Evolutionary conservation across 2,329 filamentous ascomycete species (phyloP).

Genomic region (Metarhizium guizhouense): DNA sequence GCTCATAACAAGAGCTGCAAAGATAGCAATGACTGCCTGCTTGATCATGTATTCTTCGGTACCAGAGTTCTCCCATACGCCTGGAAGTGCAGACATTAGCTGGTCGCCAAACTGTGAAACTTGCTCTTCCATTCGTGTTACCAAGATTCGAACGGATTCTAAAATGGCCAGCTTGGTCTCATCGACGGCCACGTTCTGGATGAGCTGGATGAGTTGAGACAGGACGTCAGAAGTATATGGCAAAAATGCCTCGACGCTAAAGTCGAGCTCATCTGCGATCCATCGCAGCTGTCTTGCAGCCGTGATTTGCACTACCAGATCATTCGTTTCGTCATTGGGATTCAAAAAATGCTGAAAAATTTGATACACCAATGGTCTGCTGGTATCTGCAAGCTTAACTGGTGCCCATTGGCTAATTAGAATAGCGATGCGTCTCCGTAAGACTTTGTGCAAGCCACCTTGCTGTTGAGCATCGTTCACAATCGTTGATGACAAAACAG

Average conservation of each 20-base stretch:
- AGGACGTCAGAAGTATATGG: slow-evolving; percentile 71
- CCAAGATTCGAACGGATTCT: slow-evolving; percentile 74
- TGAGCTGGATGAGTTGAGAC: slow-evolving; percentile 63
- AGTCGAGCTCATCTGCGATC: slow-evolving; percentile 78
- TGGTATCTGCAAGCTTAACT: slow-evolving; percentile 61
- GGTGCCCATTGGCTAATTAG: slow-evolving; percentile 84
- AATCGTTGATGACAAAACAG: slow-evolving; percentile 66
- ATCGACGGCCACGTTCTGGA: slow-evolving; percentile 68
- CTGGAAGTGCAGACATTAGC: slow-evolving; percentile 71
- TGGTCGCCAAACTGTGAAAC: slow-evolving; percentile 63
- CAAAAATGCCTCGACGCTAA: slow-evolving; percentile 62
- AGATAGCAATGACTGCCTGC: slow-evolving; percentile 79
- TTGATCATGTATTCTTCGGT: slow-evolving; percentile 84
- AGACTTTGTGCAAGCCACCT: slow-evolving; percentile 60
- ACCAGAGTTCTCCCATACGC: slow-evolving; percentile 75
- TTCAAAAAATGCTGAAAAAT: slow-evolving; percentile 84
- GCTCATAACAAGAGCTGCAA: slow-evolving; percentile 75
- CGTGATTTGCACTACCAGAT: slow-evolving; percentile 85
- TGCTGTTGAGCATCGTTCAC: slow-evolving; percentile 65
- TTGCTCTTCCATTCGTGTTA: slow-evolving; percentile 71
- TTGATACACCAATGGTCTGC: slow-evolving; percentile 69
- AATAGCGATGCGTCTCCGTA: slow-evolving; percentile 82
- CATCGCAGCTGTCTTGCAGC: slow-evolving; percentile 76
- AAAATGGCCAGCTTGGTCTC: slow-evolving; percentile 88
- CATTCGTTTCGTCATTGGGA: slow-evolving; percentile 68